phyloP scores from a whole-genome alignment of 371 early-diverging fungal species.

The Zychaea mexicana region DNA sequence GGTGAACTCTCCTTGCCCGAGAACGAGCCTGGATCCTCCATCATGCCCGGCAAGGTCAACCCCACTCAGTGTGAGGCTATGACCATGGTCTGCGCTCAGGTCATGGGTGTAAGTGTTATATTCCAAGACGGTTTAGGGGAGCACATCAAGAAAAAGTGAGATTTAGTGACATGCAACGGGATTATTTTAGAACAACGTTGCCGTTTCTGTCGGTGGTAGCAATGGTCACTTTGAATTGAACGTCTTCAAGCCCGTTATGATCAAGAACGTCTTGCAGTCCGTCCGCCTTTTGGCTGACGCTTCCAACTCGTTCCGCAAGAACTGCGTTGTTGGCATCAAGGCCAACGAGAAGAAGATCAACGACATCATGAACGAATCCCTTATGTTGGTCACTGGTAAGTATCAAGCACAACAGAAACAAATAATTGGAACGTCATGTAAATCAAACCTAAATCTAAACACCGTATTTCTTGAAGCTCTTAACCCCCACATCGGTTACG shows the following conservation, averaged over 20 bases:
- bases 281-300: conserved; percentile 86
- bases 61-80: conserved; percentile 98
- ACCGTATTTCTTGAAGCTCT: conserved; percentile 34
- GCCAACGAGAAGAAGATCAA: conserved; percentile 89
- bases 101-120: conserved; percentile 70
- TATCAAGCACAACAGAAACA: too few relatives aligned
- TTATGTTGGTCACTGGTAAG: conserved; percentile 35
- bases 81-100: conserved; percentile 98
- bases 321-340: conserved; percentile 91
- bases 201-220: conserved; percentile 87
- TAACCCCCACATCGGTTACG: conserved; percentile 59
- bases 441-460: too few relatives aligned
- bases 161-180: too few relatives aligned
- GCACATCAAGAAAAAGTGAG: too few relatives aligned
- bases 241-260: conserved; percentile 97
- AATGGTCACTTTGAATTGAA: conserved; percentile 98
- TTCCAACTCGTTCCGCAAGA: conserved; percentile 81
- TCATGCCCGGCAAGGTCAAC: conserved; percentile 97
- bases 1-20: conserved; percentile 94
- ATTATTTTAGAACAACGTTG: conserved; percentile 72
- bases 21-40: conserved; percentile 97
- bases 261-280: conserved; percentile 92
- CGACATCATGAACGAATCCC: conserved; percentile 60
- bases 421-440: too few relatives aligned
- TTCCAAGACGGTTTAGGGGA: too few relatives aligned